Evolutionary conservation across 2,329 filamentous ascomycete genomes (phyloP), one percentile per base, ranked within the genome.

Genomic region (Fusarium nematophilum): DNA sequence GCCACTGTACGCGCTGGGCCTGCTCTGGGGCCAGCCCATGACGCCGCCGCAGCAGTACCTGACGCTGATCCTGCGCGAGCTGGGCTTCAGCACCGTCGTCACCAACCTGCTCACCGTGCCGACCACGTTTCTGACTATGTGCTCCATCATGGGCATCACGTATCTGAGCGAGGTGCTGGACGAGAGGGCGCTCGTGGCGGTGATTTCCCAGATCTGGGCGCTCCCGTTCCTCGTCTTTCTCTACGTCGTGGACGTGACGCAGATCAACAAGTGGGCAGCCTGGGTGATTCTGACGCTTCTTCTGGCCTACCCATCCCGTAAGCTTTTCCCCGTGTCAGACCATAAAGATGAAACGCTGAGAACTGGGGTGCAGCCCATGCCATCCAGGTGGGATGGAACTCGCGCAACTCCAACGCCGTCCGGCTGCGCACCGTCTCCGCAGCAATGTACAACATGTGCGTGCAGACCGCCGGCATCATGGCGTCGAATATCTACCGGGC

Each of bases 361-460:
- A 45, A 42, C 43, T 43, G 57, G 57, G 57, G 54, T 58, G 25
- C 39, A 62, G 58, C 77, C 2, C 79, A 83, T 52, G 76, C 80
- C 0, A 80, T 83, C 30, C 78, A 81, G 59, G 80, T 81, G 4
- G 77, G 70, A 17, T 82, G 79, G 78, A 78, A 77, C 60, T 79
- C 77, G 2, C 76, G 83, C 43, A 90, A 90, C 66, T 83, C 85
- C 3, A 86, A 87, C 59, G 79, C 82, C 1, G 85, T 90, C 9
- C 79, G 86, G 9, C 85, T 83, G 6, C 77, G 87, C 6, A 85
- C 87, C 2, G 85, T 90, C 2, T 84, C 85, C 0, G 83, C 85
- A 1, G 86, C 85, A 29, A 68, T 83, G 36, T 66, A 57, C n/a
- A 73, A 66, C 49, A 78, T 81, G 72, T 73, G 76, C 37, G 77